Evolutionary conservation across 176 grass and related monocot species (phyloP).

Genomic region (Themeda triandra): DNA sequence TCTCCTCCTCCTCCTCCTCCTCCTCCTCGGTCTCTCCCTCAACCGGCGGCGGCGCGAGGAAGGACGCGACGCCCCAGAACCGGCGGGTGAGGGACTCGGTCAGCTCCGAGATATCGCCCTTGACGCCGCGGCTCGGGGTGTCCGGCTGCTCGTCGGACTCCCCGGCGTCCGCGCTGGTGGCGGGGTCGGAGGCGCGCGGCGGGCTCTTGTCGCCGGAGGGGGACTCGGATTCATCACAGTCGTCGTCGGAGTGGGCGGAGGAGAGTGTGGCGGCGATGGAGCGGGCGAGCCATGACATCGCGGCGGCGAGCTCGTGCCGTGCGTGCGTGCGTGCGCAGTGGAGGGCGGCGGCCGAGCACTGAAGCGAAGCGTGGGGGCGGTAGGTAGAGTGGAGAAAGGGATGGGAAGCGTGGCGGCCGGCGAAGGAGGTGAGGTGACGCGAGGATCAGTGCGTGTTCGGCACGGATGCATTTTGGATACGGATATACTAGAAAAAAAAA

Average conservation of each 20-base stretch:
- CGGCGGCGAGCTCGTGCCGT: slow-evolving; percentile 23
- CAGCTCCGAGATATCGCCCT: slow-evolving; percentile 71
- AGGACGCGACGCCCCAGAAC: slow-evolving; percentile 75
- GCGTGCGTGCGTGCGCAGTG: not conserved
- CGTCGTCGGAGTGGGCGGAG: slow-evolving; percentile 21
- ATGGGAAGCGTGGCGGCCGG: not conserved
- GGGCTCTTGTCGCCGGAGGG: slow-evolving; percentile 12
- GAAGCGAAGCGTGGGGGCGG: not conserved
- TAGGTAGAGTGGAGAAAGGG: not conserved
- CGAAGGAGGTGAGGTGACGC: not conserved
- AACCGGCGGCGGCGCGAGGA: slow-evolving; percentile 43
- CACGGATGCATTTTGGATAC: not conserved
- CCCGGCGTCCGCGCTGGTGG: not conserved
- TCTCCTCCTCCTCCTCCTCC: not conserved
- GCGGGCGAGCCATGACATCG: slow-evolving; percentile 61
- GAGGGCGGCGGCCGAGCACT: slow-evolving; percentile 6
- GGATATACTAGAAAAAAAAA: not conserved
- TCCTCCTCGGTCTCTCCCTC: not conserved
- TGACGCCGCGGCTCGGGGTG: slow-evolving; percentile 41
- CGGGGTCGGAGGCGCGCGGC: not conserved
- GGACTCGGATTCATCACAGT: slow-evolving; percentile 18
- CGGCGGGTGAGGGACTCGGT: slow-evolving; percentile 62
- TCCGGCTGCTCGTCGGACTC: slow-evolving; percentile 44
- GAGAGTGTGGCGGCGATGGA: slow-evolving; percentile 53
- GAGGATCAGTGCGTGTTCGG: not conserved